Base-by-base conservation (phyloP, 495 filamentous ascomycete genomes). In the Penicillium odoratum region DNA sequence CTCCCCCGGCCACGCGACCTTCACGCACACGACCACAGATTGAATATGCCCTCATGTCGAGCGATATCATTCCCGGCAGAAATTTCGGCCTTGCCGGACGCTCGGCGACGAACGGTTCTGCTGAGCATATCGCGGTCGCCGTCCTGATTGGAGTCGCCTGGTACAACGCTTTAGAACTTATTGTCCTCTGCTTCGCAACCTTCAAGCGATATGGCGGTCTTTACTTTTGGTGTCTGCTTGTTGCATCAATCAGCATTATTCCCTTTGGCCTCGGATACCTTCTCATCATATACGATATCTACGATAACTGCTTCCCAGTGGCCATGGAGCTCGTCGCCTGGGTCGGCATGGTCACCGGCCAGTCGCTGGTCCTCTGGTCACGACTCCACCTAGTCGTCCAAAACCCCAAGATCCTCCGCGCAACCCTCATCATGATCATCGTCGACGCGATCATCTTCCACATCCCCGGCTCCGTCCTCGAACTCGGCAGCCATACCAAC, bases 321-420 rank as follows among this genome's bases (percentile, higher is more conserved):
- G 69, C 69, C 9, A 64, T 81, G 44, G 63, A 75, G 48, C 67
- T 74, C 40, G 54, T 81, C 25, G 83, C 83, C 10, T 88, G 84
- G 85, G 69, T 71, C 5, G 57, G 64, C 36, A 85, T 86, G 82
- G 81, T 88, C 0, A 83, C 82, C 0, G 84, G 83, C 33, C 84
- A 86, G 66, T 83, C 83, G 13, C 64, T 87, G 21, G 84, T 88
- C 13, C 77, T 88, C 21, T 88, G 81, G 73, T 87, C 84, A 4
- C 80, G 85, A 34, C 73, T 88, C 2, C 81, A 87, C 60, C 74
- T 87, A 29, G 64, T 75, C 34, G 47, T 73, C 74, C 61, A 74
- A 71, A 76, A 76, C 7, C 61, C 51, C 11, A 61, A 51, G 10
- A 57, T 77, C n/a, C 70, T 86, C 8, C 76, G 75, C 36, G 55